Conservation (phyloP, 225 moss, liverwort and hornwort species). For the Lunularia cruciata region DNA sequence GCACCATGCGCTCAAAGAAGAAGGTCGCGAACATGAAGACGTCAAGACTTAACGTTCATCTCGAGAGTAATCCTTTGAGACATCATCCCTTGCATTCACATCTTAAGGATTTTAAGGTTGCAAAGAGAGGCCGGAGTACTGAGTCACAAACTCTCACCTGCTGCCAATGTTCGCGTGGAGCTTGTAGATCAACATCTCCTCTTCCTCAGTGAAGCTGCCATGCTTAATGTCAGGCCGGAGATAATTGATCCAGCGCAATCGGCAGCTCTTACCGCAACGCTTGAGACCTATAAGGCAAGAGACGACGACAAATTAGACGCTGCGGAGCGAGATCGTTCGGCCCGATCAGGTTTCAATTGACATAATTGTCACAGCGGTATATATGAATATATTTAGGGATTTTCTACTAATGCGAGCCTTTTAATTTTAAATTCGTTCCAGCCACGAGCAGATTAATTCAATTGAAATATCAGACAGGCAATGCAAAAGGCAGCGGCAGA, state of each 20-base stretch:
- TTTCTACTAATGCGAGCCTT: too few relatives aligned
- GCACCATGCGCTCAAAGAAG: not conserved
- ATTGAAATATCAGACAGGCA: not conserved
- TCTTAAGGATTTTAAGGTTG: not conserved
- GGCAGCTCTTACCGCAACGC: conserved; percentile 70
- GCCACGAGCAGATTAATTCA: too few relatives aligned
- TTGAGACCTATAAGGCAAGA: conserved; percentile 44
- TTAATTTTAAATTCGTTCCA: not conserved
- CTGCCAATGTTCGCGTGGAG: conserved; percentile 59
- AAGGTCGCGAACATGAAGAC: not conserved
- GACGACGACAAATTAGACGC: not conserved
- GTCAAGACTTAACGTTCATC: not conserved
- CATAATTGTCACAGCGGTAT: not conserved
- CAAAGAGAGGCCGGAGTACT: not conserved
- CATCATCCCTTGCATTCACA: not conserved
- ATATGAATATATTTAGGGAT: not conserved
- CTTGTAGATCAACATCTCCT: conserved; percentile 56
- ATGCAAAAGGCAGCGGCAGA: too few relatives aligned
- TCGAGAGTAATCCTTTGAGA: too few relatives aligned
- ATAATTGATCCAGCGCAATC: conserved; percentile 72
- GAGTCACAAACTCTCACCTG: conserved; percentile 38
- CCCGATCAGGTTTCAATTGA: not conserved
- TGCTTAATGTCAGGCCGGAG: conserved; percentile 61
- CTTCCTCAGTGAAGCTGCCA: conserved; percentile 60
- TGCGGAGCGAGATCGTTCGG: not conserved